phyloP scores from a whole-genome alignment of 1,284 basidiomycete species.

The Ceratobasidium papillatum region DNA sequence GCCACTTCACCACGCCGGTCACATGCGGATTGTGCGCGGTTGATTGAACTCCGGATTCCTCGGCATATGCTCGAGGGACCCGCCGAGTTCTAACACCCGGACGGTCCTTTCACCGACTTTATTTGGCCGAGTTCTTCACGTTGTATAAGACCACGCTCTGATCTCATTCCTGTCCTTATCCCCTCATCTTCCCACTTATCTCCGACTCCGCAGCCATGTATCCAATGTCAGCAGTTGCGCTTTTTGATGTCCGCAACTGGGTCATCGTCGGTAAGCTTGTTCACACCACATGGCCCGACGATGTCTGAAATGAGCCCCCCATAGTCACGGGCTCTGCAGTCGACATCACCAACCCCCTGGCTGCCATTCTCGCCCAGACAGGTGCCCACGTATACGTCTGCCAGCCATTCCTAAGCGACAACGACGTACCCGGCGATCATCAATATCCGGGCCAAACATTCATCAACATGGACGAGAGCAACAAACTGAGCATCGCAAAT shows the following conservation, averaged over 20 bases:
- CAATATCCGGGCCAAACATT: slow-evolving; percentile 33
- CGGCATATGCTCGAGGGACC: not conserved
- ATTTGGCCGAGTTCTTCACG: not conserved
- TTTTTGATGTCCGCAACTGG: slow-evolving; percentile 32
- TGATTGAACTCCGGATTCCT: slow-evolving; percentile 11
- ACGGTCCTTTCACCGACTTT: slow-evolving; percentile 18
- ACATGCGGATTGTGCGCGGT: slow-evolving; percentile 19
- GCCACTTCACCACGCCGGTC: not conserved
- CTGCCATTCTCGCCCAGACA: slow-evolving; percentile 8
- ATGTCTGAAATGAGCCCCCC: not conserved
- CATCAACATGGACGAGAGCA: slow-evolving; percentile 35
- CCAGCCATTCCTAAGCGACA: slow-evolving; percentile 35
- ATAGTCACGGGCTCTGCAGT: slow-evolving; percentile 30
- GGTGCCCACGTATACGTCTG: slow-evolving; percentile 34
- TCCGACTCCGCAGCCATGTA: not conserved
- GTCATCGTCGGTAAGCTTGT: slow-evolving; percentile 28
- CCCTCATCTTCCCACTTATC: not conserved
- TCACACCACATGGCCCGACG: not conserved
- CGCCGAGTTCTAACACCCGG: slow-evolving; percentile 9
- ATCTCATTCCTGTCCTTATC: not conserved
- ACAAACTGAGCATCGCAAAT: slow-evolving; percentile 37
- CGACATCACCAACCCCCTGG: slow-evolving; percentile 28
- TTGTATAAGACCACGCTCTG: slow-evolving; percentile 5
- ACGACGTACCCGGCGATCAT: slow-evolving; percentile 28
- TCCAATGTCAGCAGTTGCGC: not conserved